A percentile compares a stretch with the other conserved stretches of the same genome.
Conservation (phyloP, 306 rosid genomes). For the Pyrus pyrifolia region DNA sequence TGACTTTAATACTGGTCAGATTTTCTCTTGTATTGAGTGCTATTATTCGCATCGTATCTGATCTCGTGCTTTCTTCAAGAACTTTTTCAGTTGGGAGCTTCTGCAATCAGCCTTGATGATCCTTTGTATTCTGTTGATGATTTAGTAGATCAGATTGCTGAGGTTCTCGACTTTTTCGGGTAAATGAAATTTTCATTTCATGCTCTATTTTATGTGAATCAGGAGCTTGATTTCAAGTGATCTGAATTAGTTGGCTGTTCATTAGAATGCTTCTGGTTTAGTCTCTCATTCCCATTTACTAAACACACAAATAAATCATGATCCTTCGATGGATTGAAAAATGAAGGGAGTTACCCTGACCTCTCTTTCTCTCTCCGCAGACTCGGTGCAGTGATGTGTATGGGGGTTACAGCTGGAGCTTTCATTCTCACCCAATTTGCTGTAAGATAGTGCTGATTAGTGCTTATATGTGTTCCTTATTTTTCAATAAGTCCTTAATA, state of each 20-base stretch:
- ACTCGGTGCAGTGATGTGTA: slow-evolving; percentile 85
- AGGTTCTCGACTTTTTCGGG: slow-evolving; percentile 91
- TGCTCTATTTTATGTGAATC: not conserved
- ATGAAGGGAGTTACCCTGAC: slow-evolving; percentile 17
- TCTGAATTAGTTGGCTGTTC: not conserved
- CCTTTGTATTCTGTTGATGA: slow-evolving; percentile 77
- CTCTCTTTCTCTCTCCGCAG: slow-evolving; percentile 27
- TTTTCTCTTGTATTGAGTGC: slow-evolving; percentile 9
- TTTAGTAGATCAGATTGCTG: slow-evolving; percentile 92
- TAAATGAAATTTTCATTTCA: slow-evolving; percentile 24
- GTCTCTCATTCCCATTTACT: not conserved
- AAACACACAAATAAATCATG: not conserved
- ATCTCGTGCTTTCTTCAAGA: slow-evolving; percentile 55
- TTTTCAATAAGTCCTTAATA: not conserved
- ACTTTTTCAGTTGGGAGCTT: slow-evolving; percentile 89
- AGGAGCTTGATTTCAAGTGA: not conserved
- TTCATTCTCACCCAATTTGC: slow-evolving; percentile 84
- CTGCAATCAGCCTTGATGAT: slow-evolving; percentile 46
- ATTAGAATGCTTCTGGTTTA: not conserved
- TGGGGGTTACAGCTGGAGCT: slow-evolving; percentile 98
- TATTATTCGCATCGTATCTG: slow-evolving; percentile 33
- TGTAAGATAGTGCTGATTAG: slow-evolving; percentile 41
- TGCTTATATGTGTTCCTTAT: slow-evolving; percentile 1
- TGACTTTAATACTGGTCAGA: not conserved
- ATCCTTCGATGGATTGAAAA: not conserved